Evolutionary conservation across 495 filamentous ascomycete genomes (phyloP), one percentile per base, ranked within the genome.

Genomic region (Beverwykella pulmonaria): DNA sequence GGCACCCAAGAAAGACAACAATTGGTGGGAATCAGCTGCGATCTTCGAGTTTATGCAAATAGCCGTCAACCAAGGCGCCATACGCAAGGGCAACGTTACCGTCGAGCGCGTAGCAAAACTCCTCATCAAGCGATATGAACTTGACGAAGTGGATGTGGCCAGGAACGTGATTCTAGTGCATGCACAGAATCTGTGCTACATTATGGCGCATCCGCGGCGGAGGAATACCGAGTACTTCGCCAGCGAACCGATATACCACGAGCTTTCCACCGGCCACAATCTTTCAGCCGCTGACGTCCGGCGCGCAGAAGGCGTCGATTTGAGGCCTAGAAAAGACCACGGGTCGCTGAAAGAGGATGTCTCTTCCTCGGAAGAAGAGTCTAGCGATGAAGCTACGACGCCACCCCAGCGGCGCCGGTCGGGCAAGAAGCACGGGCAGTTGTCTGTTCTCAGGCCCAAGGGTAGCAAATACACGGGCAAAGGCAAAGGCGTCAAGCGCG

Each of bases 391-490:
- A 7, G 2, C 36, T 0, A 48, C 39, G 15, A 41, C 54, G 39
- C 59, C 66, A 44, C 56, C 65, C 19, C 56, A 32, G 10, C 36
- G 53, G 12, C 57, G 26, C 6, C 57, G 27, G 0, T 22, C 49
- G 15, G 23, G 14, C 8, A 58, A 54, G 27, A 57, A 63, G 25
- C 67, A 64, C 44, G 70, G 66, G 6, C 41, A 30, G 17, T 49
- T 65, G 1, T 86, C 84, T 5, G 79, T 84, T 1, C 72, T 86
- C 2, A 79, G 82, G 32, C 84, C 84, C 2, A 84, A 79, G 50
- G 74, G 75, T 34, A 77, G 75, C 69, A 82, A 68, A 77, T 79
- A 36, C 75, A 80, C 70, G 74, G 82, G 75, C 73, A 85, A 77
- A 78, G 39, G 39, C 68, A 83, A 71, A 75, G 44, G 60, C 20